phyloP scores from a whole-genome alignment of 345 rosid genomes.

The Laguncularia racemosa region DNA sequence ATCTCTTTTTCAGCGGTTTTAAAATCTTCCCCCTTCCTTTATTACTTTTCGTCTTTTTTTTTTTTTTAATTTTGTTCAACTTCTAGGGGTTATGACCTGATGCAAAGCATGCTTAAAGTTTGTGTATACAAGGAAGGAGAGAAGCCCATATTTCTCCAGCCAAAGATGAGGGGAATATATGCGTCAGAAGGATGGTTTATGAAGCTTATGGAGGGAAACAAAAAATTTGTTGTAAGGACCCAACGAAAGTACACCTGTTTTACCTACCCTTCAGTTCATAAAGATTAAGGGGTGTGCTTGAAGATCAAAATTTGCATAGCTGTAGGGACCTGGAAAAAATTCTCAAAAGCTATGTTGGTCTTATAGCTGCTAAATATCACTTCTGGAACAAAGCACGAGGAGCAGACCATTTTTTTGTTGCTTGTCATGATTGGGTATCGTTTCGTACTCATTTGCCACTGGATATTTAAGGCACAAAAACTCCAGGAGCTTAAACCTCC shows the following conservation, averaged over 20 bases:
- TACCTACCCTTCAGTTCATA: conserved; percentile 67
- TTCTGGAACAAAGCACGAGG: conserved; percentile 88
- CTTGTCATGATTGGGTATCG: conserved; percentile 97
- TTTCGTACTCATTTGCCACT: conserved; percentile 6
- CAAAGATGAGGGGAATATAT: conserved; percentile 68
- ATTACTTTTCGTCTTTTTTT: no score
- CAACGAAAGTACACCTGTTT: conserved; percentile 78
- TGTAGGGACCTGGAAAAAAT: conserved; percentile 33
- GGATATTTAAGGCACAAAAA: not conserved
- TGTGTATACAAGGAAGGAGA: conserved; percentile 77
- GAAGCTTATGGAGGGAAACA: conserved; percentile 76
- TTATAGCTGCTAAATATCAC: conserved; percentile 47
- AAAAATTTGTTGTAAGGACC: conserved; percentile 63
- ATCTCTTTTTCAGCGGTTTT: no score
- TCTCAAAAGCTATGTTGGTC: conserved; percentile 46
- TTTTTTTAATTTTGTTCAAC: not conserved
- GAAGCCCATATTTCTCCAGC: conserved; percentile 72
- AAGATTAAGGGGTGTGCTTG: conserved; percentile 42
- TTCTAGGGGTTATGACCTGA: conserved; percentile 74
- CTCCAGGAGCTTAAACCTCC: not conserved
- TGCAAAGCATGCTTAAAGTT: conserved; percentile 68
- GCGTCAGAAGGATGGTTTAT: conserved; percentile 96
- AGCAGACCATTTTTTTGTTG: conserved; percentile 84
- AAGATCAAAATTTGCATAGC: conserved; percentile 24
- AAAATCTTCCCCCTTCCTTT: no score